These are phyloP conservation scores for Perkinsus olseni DNA, from an alignment of 169 alveolate species.

Conservation along the genomic window DNA sequence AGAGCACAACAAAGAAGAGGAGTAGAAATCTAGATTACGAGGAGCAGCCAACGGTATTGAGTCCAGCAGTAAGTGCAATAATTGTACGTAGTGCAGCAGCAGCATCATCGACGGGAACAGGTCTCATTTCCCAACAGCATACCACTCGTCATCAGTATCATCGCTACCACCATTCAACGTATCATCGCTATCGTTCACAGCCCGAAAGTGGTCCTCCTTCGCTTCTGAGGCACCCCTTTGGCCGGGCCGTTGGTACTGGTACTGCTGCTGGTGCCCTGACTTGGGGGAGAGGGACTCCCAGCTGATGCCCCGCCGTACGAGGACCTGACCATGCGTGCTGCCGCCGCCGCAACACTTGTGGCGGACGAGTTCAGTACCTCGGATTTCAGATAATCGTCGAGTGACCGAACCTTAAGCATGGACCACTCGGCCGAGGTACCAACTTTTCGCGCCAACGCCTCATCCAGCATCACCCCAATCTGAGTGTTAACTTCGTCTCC, in stretches of 20 bases:
- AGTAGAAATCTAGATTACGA: not conserved
- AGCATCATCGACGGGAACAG: not conserved
- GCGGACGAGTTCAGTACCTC: not conserved
- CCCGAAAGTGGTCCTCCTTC: not conserved
- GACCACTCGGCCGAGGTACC: constrained; percentile 1
- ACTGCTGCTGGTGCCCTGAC: not conserved
- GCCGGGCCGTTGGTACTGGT: not conserved
- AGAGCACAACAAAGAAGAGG: not conserved
- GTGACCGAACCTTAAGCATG: not conserved
- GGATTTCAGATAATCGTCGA: not conserved
- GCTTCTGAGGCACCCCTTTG: not conserved
- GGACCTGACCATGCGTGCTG: constrained; percentile 4
- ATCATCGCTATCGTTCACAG: not conserved
- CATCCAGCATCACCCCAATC: not conserved
- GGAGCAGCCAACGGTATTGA: not conserved
- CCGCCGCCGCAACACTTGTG: not conserved
- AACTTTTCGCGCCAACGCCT: not conserved
- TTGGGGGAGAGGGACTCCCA: not conserved
- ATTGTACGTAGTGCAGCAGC: not conserved
- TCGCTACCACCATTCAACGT: not conserved
- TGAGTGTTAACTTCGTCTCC: not conserved
- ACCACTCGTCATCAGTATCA: not conserved
- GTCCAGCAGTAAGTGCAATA: not conserved
- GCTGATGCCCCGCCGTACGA: not conserved
- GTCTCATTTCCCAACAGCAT: not conserved